Percentiles rank a stretch among this genome's conserved stretches.
Conservation (phyloP, 805 yeast species). For the Candida coquimbonensis region DNA sequence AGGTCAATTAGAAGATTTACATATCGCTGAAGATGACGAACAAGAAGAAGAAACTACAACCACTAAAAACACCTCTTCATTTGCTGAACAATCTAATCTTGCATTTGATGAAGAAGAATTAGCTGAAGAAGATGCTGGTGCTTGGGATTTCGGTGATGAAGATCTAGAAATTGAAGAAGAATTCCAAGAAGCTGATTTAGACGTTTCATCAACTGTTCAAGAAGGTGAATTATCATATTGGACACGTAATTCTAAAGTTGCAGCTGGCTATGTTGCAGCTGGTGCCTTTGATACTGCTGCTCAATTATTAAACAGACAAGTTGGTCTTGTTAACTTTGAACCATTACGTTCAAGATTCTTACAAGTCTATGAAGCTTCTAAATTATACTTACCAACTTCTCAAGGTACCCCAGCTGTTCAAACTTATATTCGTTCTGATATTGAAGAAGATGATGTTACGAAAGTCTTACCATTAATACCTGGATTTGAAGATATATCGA, state of each 20-base stretch:
- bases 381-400: slow-evolving; percentile 62
- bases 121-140: slow-evolving; percentile 47
- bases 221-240: slow-evolving; percentile 60
- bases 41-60: slow-evolving; percentile 13
- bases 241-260: slow-evolving; percentile 82
- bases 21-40: slow-evolving; percentile 38
- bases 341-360: slow-evolving; percentile 80
- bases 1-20: slow-evolving; percentile 67
- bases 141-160: slow-evolving; percentile 77
- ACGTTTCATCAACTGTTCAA: slow-evolving; percentile 24
- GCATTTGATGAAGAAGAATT: slow-evolving; percentile 35
- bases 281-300: slow-evolving; percentile 97
- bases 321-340: slow-evolving; percentile 79
- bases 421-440: slow-evolving; percentile 57
- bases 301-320: slow-evolving; percentile 81
- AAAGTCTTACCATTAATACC: slow-evolving; percentile 64
- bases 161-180: slow-evolving; percentile 65
- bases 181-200: slow-evolving; percentile 42
- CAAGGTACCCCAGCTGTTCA: slow-evolving; percentile 67
- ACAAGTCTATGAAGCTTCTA: slow-evolving; percentile 77
- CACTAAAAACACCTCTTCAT: slow-evolving; percentile 19
- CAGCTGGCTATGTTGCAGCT: slow-evolving; percentile 91
- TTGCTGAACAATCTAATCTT: slow-evolving; percentile 26
- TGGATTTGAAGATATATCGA: slow-evolving; percentile 61
- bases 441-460: slow-evolving; percentile 44